Percentiles rank a stretch among this genome's conserved stretches.
Evolutionary conservation across 345 rosid species (phyloP).

Genomic region (Citrus glauca): DNA sequence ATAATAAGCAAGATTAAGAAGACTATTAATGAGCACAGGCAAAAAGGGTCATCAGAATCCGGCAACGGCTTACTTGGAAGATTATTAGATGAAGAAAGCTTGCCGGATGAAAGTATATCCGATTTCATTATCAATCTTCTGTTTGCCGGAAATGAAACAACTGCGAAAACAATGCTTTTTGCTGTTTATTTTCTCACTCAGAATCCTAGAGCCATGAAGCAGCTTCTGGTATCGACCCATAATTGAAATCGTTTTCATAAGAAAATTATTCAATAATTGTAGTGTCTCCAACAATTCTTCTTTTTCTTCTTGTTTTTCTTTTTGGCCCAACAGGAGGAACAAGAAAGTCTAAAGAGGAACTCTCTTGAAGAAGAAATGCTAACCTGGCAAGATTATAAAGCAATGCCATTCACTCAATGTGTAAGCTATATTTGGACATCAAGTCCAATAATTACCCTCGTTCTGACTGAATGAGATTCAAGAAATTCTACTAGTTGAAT

Average conservation of each 20-base stretch:
- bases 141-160: conserved; percentile 91
- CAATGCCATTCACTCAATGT: conserved; percentile 82
- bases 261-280: not conserved
- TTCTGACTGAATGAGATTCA: not conserved
- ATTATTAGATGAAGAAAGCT: conserved; percentile 62
- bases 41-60: conserved; percentile 21
- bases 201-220: conserved; percentile 57
- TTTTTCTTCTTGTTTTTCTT: not conserved
- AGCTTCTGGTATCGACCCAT: conserved; percentile 38
- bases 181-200: conserved; percentile 75
- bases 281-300: not conserved
- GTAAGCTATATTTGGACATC: conserved; percentile 33
- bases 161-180: conserved; percentile 80
- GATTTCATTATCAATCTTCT: conserved; percentile 84
- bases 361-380: conserved; percentile 26
- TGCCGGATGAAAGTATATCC: conserved; percentile 56
- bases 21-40: conserved; percentile 34
- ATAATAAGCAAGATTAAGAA: conserved; percentile 62
- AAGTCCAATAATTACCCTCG: not conserved
- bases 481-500: not conserved
- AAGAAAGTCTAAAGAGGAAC: conserved; percentile 29
- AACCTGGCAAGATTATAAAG: conserved; percentile 78
- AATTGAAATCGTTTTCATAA: not conserved
- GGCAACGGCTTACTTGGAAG: conserved; percentile 64
- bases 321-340: conserved; percentile 61